These are phyloP conservation scores for Penicillium antarcticum DNA, from an alignment of 495 filamentous ascomycete species.

Conservation along the genomic window DNA sequence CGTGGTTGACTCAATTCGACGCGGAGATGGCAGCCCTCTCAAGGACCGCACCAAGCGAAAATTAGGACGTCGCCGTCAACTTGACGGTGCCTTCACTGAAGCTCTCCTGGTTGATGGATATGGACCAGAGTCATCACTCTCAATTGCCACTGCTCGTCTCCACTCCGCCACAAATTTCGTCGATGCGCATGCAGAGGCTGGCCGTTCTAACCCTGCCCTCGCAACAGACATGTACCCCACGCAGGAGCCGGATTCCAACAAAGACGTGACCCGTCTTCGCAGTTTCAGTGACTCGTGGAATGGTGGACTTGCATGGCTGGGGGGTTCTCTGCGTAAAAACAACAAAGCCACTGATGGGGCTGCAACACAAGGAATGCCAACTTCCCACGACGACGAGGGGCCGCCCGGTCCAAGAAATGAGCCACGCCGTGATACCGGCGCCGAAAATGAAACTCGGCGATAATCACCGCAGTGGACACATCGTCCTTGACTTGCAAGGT, in stretches of 20 bases:
- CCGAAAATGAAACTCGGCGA: slow-evolving; percentile 8
- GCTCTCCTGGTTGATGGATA: slow-evolving; percentile 11
- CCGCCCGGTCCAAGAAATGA: background rate
- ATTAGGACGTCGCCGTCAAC: slow-evolving; percentile 23
- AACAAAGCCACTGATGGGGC: slow-evolving; percentile 8
- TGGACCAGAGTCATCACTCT: slow-evolving; percentile 15
- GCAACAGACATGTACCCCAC: slow-evolving; percentile 14
- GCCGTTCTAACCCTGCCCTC: slow-evolving; percentile 24
- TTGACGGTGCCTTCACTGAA: slow-evolving; percentile 28
- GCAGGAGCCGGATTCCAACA: slow-evolving; percentile 7
- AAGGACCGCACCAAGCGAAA: slow-evolving; percentile 30
- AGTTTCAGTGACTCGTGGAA: slow-evolving; percentile 46
- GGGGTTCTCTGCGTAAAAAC: slow-evolving; percentile 25
- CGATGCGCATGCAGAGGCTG: slow-evolving; percentile 20
- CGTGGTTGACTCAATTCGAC: slow-evolving; percentile 59
- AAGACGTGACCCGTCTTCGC: slow-evolving; percentile 30
- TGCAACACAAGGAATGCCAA: slow-evolving; percentile 15
- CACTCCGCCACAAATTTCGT: slow-evolving; percentile 27
- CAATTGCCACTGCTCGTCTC: slow-evolving; percentile 26
- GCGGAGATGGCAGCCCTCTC: slow-evolving; percentile 43
- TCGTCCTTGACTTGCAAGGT: background rate
- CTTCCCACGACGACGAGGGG: slow-evolving; percentile 3
- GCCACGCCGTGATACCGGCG: background rate
- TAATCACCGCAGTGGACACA: background rate
- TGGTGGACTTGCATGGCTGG: slow-evolving; percentile 41